A percentile compares a stretch with the other conserved stretches of the same genome.
Evolutionary conservation across 1,284 basidiomycete species (phyloP).

Genomic region (Sanghuangporus weigelae): DNA sequence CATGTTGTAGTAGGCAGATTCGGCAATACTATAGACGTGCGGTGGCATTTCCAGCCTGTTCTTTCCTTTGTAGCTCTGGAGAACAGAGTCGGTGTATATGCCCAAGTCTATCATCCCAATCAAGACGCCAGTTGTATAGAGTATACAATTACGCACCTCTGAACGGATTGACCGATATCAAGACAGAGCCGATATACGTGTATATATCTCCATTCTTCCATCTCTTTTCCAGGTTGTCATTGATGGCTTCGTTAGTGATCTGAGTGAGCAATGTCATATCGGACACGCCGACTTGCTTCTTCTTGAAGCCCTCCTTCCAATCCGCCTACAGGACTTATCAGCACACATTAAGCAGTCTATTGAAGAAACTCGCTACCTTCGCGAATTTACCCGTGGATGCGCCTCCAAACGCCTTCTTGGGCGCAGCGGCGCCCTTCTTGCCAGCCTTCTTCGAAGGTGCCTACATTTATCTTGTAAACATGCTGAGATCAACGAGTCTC

Average conservation of each 20-base stretch:
- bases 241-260: conserved; percentile 97
- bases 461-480: conserved; percentile 33
- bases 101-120: conserved; percentile 64
- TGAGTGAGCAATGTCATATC: conserved; percentile 98
- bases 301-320: conserved; percentile 98
- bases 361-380: conserved; percentile 45
- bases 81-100: conserved; percentile 91
- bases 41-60: conserved; percentile 97
- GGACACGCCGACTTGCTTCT: conserved; percentile 94
- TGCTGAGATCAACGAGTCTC: background rate
- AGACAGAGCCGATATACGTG: conserved; percentile 96
- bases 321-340: conserved; percentile 60
- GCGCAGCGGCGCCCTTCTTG: conserved; percentile 66
- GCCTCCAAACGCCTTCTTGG: conserved; percentile 52
- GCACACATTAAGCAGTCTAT: background rate
- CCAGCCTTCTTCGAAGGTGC: conserved; percentile 89
- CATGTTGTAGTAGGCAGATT: conserved; percentile 99
- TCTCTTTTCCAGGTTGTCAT: conserved; percentile 95
- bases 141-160: conserved; percentile 51
- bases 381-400: conserved; percentile 58
- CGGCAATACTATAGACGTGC: conserved; percentile 97
- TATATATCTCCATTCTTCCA: conserved; percentile 98
- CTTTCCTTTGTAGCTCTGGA: conserved; percentile 91
- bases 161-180: conserved; percentile 99
- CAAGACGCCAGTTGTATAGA: conserved; percentile 12